Evolutionary conservation across 345 rosid genomes (phyloP).

Genomic region (Camelina laxa): DNA sequence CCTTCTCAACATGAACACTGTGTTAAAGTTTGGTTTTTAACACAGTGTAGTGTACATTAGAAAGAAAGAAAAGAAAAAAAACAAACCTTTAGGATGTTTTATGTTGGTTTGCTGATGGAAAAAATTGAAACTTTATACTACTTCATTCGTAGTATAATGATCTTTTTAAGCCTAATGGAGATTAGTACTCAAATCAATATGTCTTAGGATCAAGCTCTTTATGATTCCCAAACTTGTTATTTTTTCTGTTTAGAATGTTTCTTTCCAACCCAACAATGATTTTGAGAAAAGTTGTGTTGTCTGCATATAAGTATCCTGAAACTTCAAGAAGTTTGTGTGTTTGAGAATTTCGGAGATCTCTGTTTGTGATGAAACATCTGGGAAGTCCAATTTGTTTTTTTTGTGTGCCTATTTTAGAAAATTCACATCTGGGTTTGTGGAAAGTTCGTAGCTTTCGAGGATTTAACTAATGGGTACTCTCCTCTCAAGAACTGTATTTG

Average conservation of each 20-base stretch:
- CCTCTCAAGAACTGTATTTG: conserved; percentile 16
- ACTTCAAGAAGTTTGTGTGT: not conserved
- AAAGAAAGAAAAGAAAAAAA: too few species aligned
- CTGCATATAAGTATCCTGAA: not conserved
- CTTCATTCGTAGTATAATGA: not conserved
- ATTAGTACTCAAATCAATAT: not conserved
- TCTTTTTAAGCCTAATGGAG: not conserved
- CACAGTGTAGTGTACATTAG: conserved; percentile 7
- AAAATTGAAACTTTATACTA: not conserved
- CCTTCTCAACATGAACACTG: not conserved
- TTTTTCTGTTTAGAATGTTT: not conserved
- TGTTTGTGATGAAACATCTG: not conserved
- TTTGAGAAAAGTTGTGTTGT: not conserved
- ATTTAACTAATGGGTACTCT: conserved; percentile 18
- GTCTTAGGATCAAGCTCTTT: not conserved
- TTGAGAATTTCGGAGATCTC: not conserved
- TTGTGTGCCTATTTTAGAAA: not conserved
- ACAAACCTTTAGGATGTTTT: not conserved
- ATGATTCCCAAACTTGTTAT: not conserved
- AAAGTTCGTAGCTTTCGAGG: conserved; percentile 41
- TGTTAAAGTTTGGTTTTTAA: not conserved
- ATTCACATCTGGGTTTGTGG: conserved; percentile 31
- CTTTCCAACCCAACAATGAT: not conserved
- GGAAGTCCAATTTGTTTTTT: not conserved
- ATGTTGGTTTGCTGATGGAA: not conserved